phyloP scores from a whole-genome alignment of 768 basidiomycete species.

The Mycena galericulata region DNA sequence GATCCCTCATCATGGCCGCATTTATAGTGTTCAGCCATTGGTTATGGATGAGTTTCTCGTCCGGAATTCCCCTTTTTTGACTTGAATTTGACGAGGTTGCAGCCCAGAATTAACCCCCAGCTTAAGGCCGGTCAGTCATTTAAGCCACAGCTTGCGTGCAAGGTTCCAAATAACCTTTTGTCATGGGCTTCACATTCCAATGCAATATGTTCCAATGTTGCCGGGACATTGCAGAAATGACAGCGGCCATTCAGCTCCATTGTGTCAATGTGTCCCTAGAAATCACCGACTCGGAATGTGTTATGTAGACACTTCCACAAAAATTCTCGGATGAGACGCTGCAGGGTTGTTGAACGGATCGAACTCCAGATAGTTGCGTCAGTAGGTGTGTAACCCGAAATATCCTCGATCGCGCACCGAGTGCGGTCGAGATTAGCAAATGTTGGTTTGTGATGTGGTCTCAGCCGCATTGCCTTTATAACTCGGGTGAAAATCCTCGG shows the following conservation, averaged over 20 bases:
- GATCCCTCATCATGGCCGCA: no score
- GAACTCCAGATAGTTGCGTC: background rate
- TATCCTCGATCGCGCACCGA: no score
- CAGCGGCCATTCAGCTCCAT: background rate
- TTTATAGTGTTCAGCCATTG: no score
- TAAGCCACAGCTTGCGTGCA: background rate
- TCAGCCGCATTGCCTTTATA: no score
- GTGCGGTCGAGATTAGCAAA: no score
- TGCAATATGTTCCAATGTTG: slow-evolving; percentile 1
- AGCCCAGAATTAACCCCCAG: slow-evolving; percentile 1
- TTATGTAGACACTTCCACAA: slow-evolving; percentile 1
- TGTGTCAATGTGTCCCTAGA: background rate
- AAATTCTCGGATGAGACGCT: background rate
- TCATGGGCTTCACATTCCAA: background rate
- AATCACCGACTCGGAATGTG: background rate
- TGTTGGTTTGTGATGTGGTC: no score
- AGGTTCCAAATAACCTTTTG: background rate
- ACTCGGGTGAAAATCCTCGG: no score
- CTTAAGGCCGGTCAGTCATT: background rate
- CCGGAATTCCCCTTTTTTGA: background rate
- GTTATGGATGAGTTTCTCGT: background rate
- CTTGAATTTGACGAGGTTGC: background rate
- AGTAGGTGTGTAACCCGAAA: background rate
- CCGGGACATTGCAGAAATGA: background rate
- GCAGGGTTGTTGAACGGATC: background rate